Percentiles rank a stretch among this genome's conserved stretches.
phyloP scores from a whole-genome alignment of 495 filamentous ascomycete genomes.

The Aspergillus leporis region DNA sequence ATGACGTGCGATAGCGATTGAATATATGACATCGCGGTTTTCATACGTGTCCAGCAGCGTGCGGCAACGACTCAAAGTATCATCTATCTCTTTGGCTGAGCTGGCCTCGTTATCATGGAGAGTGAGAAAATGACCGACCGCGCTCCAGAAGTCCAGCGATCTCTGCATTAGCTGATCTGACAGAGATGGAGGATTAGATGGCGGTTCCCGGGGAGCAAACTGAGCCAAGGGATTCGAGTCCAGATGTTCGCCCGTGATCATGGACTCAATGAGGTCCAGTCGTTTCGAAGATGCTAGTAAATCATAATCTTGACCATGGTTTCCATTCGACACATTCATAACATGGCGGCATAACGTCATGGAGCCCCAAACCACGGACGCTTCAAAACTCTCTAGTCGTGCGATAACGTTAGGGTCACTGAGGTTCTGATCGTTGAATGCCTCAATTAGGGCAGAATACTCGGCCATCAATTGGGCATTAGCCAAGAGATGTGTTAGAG shows the following conservation, averaged over 20 bases:
- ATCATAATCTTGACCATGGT: conserved; percentile 47
- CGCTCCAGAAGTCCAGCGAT: conserved; percentile 79
- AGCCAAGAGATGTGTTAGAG: conserved; percentile 51
- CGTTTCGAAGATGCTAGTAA: conserved; percentile 64
- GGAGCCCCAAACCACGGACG: conserved; percentile 70
- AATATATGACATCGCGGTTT: conserved; percentile 91
- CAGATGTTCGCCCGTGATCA: conserved; percentile 69
- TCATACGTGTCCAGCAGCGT: conserved; percentile 73
- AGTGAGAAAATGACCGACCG: conserved; percentile 70
- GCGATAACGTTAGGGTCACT: conserved; percentile 42
- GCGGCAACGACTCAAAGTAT: conserved; percentile 61
- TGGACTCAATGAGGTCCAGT: conserved; percentile 70
- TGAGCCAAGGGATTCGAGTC: conserved; percentile 56
- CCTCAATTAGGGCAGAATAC: conserved; percentile 60
- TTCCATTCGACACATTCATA: conserved; percentile 38
- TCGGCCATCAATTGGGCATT: conserved; percentile 61
- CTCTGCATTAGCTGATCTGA: conserved; percentile 56
- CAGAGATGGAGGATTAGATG: conserved; percentile 39
- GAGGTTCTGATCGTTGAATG: conserved; percentile 45
- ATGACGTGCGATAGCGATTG: conserved; percentile 76
- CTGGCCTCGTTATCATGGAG: conserved; percentile 61
- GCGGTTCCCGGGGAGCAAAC: conserved; percentile 42
- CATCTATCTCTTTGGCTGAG: conserved; percentile 60
- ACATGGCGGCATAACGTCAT: conserved; percentile 50
- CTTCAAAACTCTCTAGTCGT: conserved; percentile 64